phyloP scores from a whole-genome alignment of 495 filamentous ascomycete species.

The Xylaria grammica region DNA sequence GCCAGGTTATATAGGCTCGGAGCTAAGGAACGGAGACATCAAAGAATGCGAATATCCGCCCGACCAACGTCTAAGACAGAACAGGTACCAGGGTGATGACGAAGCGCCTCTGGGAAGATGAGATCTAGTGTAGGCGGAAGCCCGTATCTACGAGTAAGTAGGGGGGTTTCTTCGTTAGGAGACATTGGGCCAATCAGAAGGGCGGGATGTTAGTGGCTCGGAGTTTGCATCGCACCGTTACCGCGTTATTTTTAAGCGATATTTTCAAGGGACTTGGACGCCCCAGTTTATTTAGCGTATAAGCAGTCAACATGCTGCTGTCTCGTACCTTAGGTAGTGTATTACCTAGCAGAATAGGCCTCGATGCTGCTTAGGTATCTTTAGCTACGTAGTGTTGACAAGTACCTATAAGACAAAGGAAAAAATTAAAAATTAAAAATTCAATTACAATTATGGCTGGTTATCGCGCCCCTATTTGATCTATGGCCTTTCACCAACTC shows the following conservation, averaged over 20 bases:
- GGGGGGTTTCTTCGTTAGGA: background rate
- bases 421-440: too few species aligned
- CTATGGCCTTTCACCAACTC: too few species aligned
- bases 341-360: background rate
- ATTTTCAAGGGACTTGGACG: too few species aligned
- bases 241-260: background rate
- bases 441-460: too few species aligned
- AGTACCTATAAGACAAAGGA: too few species aligned
- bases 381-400: too few species aligned
- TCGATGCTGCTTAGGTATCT: too few species aligned
- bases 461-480: too few species aligned
- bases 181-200: conserved; percentile 7
- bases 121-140: too few species aligned
- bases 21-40: conserved; percentile 12
- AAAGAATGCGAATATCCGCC: conserved; percentile 6
- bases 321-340: too few species aligned
- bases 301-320: too few species aligned
- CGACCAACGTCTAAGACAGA: background rate
- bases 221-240: conserved; percentile 17
- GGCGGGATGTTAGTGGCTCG: background rate
- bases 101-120: conserved; percentile 6
- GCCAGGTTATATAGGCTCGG: conserved; percentile 21
- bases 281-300: background rate
- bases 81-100: conserved; percentile 12
- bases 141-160: too few species aligned